phyloP scores from a whole-genome alignment of 768 basidiomycete genomes.

The Leucogyrophana mollusca region DNA sequence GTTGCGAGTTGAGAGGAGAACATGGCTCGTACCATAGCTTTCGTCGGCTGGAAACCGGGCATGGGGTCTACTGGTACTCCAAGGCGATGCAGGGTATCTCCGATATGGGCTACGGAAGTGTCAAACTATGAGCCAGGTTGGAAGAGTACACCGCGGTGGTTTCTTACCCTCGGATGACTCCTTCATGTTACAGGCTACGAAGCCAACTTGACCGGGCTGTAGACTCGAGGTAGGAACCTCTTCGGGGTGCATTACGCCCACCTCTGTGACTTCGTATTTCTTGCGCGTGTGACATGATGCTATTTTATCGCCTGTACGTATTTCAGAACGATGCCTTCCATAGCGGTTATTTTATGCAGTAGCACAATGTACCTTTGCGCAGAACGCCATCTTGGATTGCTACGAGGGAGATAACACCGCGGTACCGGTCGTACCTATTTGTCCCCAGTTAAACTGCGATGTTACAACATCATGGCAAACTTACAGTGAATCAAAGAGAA shows the following conservation, averaged over 20 bases:
- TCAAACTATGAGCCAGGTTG: constrained; percentile 1
- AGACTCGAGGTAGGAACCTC: constrained; percentile 72
- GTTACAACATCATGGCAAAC: constrained; percentile 29
- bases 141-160: too few species aligned
- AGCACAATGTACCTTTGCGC: constrained; percentile 60
- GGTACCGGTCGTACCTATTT: constrained; percentile 86
- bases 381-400: constrained; percentile 79
- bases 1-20: neutral
- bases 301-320: constrained; percentile 78
- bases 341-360: too few species aligned
- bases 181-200: constrained; percentile 96
- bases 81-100: constrained; percentile 84
- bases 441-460: constrained; percentile 1
- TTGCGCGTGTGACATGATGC: constrained; percentile 81
- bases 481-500: constrained; percentile 96
- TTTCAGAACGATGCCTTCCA: neutral
- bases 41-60: constrained; percentile 87
- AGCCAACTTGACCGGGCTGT: constrained; percentile 82
- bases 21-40: constrained; percentile 74
- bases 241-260: constrained; percentile 89
- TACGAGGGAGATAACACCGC: constrained; percentile 92
- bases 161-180: constrained; percentile 83
- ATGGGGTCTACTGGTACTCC: constrained; percentile 78
- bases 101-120: constrained; percentile 70
- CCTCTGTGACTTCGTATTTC: constrained; percentile 84